Percentiles rank a stretch among this genome's conserved stretches.
Conservation (phyloP, 176 grass and related monocot species). For the Oryza coarctata region DNA sequence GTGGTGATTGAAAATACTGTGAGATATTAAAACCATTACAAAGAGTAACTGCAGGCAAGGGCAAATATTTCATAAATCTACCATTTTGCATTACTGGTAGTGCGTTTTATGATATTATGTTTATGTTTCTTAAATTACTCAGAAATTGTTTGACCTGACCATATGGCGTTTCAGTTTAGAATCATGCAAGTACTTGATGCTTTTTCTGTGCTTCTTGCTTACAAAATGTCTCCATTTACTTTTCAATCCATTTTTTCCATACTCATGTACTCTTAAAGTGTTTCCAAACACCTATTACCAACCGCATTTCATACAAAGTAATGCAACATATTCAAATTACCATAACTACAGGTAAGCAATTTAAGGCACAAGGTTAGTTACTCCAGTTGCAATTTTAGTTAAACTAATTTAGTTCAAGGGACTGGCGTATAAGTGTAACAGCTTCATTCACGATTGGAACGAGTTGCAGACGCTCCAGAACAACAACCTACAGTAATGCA, state of each 20-base stretch:
- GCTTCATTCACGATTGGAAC: not conserved
- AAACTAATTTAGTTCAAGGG: not conserved
- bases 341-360: not conserved
- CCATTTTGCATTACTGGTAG: not conserved
- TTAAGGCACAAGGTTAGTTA: not conserved
- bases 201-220: conserved; percentile 3
- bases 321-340: not conserved
- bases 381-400: not conserved
- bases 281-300: not conserved
- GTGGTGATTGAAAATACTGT: not conserved
- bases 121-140: not conserved
- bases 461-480: not conserved
- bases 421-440: not conserved
- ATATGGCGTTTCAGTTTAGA: not conserved
- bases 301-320: not conserved
- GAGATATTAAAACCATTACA: not conserved
- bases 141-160: not conserved
- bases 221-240: not conserved
- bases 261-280: not conserved
- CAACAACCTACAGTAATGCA: not conserved
- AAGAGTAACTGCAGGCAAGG: not conserved
- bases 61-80: not conserved
- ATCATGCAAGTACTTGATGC: not conserved
- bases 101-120: conserved; percentile 4
- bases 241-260: not conserved